Conservation (phyloP, 495 filamentous ascomycete genomes). For the Beverwykella pulmonaria region DNA sequence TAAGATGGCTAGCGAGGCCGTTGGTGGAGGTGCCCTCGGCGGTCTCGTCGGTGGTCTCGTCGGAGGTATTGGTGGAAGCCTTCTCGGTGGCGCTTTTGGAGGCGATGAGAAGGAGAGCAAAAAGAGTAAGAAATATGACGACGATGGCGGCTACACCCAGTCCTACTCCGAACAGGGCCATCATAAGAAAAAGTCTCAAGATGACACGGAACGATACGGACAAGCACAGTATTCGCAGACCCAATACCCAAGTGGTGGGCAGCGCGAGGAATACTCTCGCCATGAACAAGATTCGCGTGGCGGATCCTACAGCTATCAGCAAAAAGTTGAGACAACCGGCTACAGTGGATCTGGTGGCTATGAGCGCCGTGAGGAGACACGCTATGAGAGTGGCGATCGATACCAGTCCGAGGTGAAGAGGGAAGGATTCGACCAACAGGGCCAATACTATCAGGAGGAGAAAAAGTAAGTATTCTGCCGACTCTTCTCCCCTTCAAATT, state of each 20-base stretch:
- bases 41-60: slow-evolving; percentile 53
- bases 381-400: slow-evolving; percentile 38
- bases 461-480: slow-evolving; percentile 28
- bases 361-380: slow-evolving; percentile 37
- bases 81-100: slow-evolving; percentile 44
- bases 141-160: slow-evolving; percentile 50
- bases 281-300: slow-evolving; percentile 40
- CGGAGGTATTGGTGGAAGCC: slow-evolving; percentile 42
- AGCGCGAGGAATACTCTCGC: slow-evolving; percentile 50
- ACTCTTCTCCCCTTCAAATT: background rate
- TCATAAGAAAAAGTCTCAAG: slow-evolving; percentile 37
- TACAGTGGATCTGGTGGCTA: slow-evolving; percentile 39
- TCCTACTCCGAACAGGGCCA: slow-evolving; percentile 52
- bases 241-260: slow-evolving; percentile 49
- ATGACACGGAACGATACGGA: slow-evolving; percentile 49
- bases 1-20: slow-evolving; percentile 43
- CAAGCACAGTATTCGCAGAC: slow-evolving; percentile 53
- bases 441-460: slow-evolving; percentile 39
- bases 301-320: slow-evolving; percentile 40
- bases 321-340: slow-evolving; percentile 28
- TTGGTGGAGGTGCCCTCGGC: slow-evolving; percentile 50
- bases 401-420: slow-evolving; percentile 35
- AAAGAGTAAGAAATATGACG: slow-evolving; percentile 40
- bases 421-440: slow-evolving; percentile 36
- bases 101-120: slow-evolving; percentile 52